These are phyloP conservation scores for Monosporascus sp. DNA, from an alignment of 2,329 filamentous ascomycete species.

Conservation along the genomic window DNA sequence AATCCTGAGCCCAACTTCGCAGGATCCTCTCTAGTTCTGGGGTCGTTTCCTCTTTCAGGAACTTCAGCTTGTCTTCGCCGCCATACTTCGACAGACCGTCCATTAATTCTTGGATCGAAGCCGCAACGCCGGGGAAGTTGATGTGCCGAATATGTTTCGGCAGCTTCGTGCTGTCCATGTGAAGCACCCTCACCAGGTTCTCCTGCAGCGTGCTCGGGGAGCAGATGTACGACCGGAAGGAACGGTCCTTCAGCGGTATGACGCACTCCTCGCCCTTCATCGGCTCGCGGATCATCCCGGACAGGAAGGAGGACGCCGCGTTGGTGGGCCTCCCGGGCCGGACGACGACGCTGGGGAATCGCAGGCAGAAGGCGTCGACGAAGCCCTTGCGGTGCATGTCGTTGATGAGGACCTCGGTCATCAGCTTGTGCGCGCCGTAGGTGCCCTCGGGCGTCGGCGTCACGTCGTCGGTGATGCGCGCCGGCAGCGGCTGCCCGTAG, in stretches of 20 bases:
- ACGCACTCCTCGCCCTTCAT: conserved; percentile 47
- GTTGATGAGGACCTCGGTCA: conserved; percentile 57
- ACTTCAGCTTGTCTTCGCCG: conserved; percentile 46
- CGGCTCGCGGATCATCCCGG: conserved; percentile 60
- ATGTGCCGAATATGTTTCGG: conserved; percentile 44
- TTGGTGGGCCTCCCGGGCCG: conserved; percentile 54
- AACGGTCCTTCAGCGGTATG: conserved; percentile 45
- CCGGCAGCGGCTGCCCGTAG: conserved; percentile 52
- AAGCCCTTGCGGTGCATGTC: conserved; percentile 55
- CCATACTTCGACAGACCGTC: conserved; percentile 51
- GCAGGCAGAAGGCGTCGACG: conserved; percentile 51
- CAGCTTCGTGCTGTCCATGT: conserved; percentile 34
- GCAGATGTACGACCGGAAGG: conserved; percentile 48
- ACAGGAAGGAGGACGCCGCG: conserved; percentile 59
- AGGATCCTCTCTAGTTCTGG: conserved; percentile 50
- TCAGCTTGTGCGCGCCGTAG: conserved; percentile 59
- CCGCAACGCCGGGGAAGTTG: conserved; percentile 52
- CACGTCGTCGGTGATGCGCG: conserved; percentile 43
- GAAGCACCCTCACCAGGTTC: conserved; percentile 45
- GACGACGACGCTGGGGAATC: conserved; percentile 58
- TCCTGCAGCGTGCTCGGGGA: conserved; percentile 46
- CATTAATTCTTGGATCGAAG: conserved; percentile 55
- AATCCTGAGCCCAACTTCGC: conserved; percentile 53
- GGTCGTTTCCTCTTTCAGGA: conserved; percentile 50
- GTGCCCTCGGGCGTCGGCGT: conserved; percentile 55